phyloP scores from a whole-genome alignment of 208 protist species.

The Trypanosoma scelopori region DNA sequence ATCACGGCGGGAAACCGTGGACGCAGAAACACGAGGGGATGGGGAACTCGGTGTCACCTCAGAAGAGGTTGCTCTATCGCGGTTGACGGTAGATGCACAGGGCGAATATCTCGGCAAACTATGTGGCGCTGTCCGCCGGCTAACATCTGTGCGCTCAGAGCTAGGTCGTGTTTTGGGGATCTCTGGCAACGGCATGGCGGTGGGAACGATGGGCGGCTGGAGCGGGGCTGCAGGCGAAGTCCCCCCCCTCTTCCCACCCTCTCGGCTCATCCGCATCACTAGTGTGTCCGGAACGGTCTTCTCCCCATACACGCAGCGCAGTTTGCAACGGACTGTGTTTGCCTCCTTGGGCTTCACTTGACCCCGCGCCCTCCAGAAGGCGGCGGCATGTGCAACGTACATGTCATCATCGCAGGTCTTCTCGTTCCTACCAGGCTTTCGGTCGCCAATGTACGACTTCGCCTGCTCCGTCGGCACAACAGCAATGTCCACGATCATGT shows the following conservation, averaged over 20 bases:
- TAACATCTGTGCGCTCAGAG: neutral
- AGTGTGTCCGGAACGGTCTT: conserved; percentile 48
- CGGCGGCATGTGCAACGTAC: conserved; percentile 34
- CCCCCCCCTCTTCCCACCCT: neutral
- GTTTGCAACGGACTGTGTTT: conserved; percentile 23
- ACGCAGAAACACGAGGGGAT: no score
- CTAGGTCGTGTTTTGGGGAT: conserved; percentile 4
- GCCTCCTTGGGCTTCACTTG: conserved; percentile 27
- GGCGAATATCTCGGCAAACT: neutral
- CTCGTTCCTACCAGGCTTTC: conserved; percentile 1
- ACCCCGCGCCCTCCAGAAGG: conserved; percentile 64
- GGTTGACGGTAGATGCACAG: neutral
- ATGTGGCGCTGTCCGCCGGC: neutral
- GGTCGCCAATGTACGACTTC: neutral
- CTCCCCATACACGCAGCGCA: conserved; percentile 55
- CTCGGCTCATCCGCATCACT: conserved; percentile 7
- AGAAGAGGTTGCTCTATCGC: no score
- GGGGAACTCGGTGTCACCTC: no score
- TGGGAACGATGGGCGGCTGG: neutral
- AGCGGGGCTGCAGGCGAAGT: neutral
- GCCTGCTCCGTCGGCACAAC: conserved; percentile 38
- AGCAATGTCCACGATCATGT: conserved; percentile 78
- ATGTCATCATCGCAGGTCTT: conserved; percentile 9
- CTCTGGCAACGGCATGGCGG: neutral
- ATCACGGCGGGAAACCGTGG: no score